Evolutionary conservation across 768 basidiomycete species (phyloP), one percentile per base, ranked within the genome.

Genomic region (Ramaria sp.): DNA sequence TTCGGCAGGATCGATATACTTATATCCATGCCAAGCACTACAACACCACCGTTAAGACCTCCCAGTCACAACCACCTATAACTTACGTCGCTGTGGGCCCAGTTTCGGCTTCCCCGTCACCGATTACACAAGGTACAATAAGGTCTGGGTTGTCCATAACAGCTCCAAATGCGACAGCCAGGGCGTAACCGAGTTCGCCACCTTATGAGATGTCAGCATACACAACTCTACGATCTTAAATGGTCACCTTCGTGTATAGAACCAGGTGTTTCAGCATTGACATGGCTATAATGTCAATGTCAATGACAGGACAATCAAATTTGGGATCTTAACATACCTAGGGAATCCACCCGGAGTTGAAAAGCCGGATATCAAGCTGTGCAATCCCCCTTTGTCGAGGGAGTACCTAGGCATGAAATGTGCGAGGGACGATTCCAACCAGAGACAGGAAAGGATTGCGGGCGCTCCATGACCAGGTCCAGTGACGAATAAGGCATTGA

Each of bases 111-210:
- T 94, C 91, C 27, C 90, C 91, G 57, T 93, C 90, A 22, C 91
- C 91, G n/a, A 95, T 70, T 30, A 94, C 74, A 57, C 85, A 88
- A 47, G 82, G 76, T 18, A 85, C 80, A 61, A 94, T 77, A 16
- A 91, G 79, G 63, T 93, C 76, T 7, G 90, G 91, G 59, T 88
- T 84, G 65, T 96, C 92, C 87, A 95, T 91, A 60, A 88, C 81
- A 24, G 87, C 83, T 34, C 92, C 92, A 62, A 88, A 94, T 0
- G 88, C 76, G 8, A 90, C 90, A 39, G 82, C 77, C 36, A 93
- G 79, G 3, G 89, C 89, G 60, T 94, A 95, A 7, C 92, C 91
- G 13, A 94, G 77, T 66, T 94, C 92, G 27, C 84, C 85, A 20
- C 53, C 53, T 58, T 30, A 20, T n/a, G n/a, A 34, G 34, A 34